These are phyloP conservation scores for Sugiyamaella paludigena DNA, from an alignment of 1,139 yeast species.

Conservation along the genomic window DNA sequence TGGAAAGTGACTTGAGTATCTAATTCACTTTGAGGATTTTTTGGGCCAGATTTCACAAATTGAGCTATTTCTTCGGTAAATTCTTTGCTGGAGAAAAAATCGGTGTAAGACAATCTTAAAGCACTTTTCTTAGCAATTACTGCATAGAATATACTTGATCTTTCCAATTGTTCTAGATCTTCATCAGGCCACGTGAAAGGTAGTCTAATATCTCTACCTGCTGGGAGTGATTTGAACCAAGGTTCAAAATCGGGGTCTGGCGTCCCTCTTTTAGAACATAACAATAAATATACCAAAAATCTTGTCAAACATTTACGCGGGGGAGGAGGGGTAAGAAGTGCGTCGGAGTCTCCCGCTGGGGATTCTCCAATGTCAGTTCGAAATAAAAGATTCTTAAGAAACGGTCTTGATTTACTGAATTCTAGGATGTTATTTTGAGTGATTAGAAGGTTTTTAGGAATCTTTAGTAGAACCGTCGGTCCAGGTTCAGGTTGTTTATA, in stretches of 20 bases:
- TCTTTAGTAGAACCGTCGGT: conserved; percentile 6
- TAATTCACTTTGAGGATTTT: conserved; percentile 6
- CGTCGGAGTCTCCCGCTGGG: conserved; percentile 9
- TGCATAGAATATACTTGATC: conserved; percentile 35
- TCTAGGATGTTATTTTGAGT: conserved; percentile 20
- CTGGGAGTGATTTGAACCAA: conserved; percentile 31
- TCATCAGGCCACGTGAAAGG: conserved; percentile 35
- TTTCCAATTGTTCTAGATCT: conserved; percentile 29
- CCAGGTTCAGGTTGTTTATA: neutral
- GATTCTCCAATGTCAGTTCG: conserved; percentile 19
- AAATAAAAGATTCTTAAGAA: conserved; percentile 23
- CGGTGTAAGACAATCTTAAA: conserved; percentile 29
- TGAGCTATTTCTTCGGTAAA: conserved; percentile 22
- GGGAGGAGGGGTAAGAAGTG: conserved; percentile 12
- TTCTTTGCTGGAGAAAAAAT: conserved; percentile 21
- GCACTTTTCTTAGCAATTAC: conserved; percentile 29
- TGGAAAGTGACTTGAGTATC: conserved; percentile 21
- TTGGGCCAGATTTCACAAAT: conserved; percentile 23
- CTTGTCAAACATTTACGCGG: conserved; percentile 24
- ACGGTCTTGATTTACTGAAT: conserved; percentile 21
- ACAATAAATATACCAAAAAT: conserved; percentile 26
- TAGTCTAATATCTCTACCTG: conserved; percentile 31
- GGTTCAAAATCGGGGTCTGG: conserved; percentile 25
- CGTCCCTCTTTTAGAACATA: conserved; percentile 23
- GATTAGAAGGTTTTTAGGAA: conserved; percentile 27